These are phyloP conservation scores for Amauroascus verrucosus DNA, from an alignment of 2,329 filamentous ascomycete genomes.

Conservation along the genomic window DNA sequence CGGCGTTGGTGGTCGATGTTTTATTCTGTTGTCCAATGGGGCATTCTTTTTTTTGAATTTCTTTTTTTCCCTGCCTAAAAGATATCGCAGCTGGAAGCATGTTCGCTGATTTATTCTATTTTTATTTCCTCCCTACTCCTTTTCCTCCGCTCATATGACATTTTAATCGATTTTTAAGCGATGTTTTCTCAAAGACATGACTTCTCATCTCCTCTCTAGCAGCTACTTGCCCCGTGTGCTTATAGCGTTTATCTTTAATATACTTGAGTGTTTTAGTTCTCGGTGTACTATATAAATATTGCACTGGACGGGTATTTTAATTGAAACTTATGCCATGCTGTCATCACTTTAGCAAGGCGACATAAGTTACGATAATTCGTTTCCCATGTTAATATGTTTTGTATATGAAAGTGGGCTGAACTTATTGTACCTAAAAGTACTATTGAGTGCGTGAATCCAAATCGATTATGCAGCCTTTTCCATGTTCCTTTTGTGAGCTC, in stretches of 20 bases:
- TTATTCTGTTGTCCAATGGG: neutral
- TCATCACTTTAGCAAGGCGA: too few relatives aligned
- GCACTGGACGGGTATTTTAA: neutral
- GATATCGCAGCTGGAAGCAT: neutral
- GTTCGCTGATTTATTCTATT: neutral
- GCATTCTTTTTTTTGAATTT: too few relatives aligned
- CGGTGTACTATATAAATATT: neutral
- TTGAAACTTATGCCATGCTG: neutral
- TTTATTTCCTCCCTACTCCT: neutral
- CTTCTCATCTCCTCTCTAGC: neutral
- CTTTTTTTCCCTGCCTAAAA: too few relatives aligned
- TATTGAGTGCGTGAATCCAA: too few relatives aligned
- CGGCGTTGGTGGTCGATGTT: slow-evolving; percentile 1
- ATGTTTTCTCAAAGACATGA: slow-evolving; percentile 4
- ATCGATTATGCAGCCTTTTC: too few relatives aligned
- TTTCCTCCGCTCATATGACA: neutral
- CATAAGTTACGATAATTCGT: too few relatives aligned
- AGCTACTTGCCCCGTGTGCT: neutral
- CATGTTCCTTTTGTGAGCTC: too few relatives aligned
- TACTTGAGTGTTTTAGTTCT: slow-evolving; percentile 7
- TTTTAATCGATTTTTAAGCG: neutral
- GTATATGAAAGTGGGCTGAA: too few relatives aligned
- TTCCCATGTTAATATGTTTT: too few relatives aligned
- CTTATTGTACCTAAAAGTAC: too few relatives aligned
- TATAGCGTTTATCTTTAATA: too few relatives aligned